Conservation (phyloP, 257 asterid genomes). For the Primulina eburnea region DNA sequence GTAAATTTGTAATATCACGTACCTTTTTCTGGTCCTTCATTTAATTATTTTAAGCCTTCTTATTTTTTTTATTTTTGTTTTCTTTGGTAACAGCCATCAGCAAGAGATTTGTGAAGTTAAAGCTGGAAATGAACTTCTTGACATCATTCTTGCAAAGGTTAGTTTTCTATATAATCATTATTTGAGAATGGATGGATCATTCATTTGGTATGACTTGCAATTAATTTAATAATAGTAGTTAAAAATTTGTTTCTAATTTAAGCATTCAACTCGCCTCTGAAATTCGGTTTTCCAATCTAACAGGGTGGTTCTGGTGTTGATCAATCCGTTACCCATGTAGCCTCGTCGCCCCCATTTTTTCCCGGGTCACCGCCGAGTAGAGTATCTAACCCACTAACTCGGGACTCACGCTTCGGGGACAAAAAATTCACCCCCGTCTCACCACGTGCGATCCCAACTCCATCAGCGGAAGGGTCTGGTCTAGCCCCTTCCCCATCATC, state of each 20-base stretch:
- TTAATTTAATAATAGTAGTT: not conserved
- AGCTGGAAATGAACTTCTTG: constrained; percentile 85
- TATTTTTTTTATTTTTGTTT: not conserved
- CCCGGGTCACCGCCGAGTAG: constrained; percentile 99
- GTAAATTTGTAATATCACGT: constrained; percentile 26
- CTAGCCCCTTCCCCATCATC: constrained; percentile 51
- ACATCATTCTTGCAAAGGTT: constrained; percentile 83
- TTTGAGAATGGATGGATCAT: constrained; percentile 2
- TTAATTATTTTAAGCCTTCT: not conserved
- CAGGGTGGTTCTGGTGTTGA: constrained; percentile 65
- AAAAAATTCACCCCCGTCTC: constrained; percentile 57
- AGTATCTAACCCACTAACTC: constrained; percentile 98
- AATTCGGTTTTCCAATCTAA: constrained; percentile 1
- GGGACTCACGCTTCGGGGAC: constrained; percentile 78
- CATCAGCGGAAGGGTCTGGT: constrained; percentile 35
- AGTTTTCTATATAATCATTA: not conserved
- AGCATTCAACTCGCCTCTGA: not conserved
- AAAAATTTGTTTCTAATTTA: not conserved
- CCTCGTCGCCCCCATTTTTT: constrained; percentile 99
- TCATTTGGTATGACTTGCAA: not conserved
- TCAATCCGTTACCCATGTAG: constrained; percentile 53
- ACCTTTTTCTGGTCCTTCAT: not conserved
- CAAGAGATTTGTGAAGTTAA: constrained; percentile 70
- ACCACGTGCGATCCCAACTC: constrained; percentile 57
- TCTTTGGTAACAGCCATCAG: constrained; percentile 49